Evolutionary conservation across 495 filamentous ascomycete species (phyloP), one percentile per base, ranked within the genome.

Genomic region (Beverwykella pulmonaria): DNA sequence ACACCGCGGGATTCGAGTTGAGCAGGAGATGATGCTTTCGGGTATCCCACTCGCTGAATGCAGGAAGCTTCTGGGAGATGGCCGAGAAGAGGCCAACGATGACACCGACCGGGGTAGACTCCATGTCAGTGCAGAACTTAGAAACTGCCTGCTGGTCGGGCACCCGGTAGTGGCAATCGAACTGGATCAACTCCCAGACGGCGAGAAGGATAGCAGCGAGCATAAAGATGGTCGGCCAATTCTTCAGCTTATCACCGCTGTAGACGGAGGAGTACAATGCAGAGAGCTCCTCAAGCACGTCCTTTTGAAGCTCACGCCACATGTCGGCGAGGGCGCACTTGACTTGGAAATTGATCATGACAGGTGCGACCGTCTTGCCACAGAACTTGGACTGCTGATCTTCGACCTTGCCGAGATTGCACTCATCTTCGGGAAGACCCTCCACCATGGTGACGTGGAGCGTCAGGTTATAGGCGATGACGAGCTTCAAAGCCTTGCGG

Each of bases 301-400:
- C 92, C 79, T 95, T 95, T 76, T 95, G 91, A 47, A 97, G 80
- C 76, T 95, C 92, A 64, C 92, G 91, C 92, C 92, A 97, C 90
- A 96, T 92, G 71, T 91, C 90, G 30, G 91, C 92, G 82, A 97
- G 87, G 52, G 92, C 92, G 74, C 87, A 91, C 83, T 97, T 97
- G 79, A 97, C 89, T 79, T 96, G 91, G 85, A 97, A 96, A 81
- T 96, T 96, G 85, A 97, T 93, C 92, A 96, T 94, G 67, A 96
- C 91, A 1, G 92, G 92, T 17, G 92, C 92, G 68, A 94, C 84
- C 26, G 86, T 92, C 83, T 93, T 92, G 74, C 92, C 92, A 62
- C 80, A 83, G 83, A 88, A 96, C 66, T 88, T 92, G 60, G 90
- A 93, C 27, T 84, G 81, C 59, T 87, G 81, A 66, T 91, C 87